A percentile compares a stretch with the other conserved stretches of the same genome.
Conservation (phyloP, 1,139 yeast species). For the Sugiyamaella novakii region DNA sequence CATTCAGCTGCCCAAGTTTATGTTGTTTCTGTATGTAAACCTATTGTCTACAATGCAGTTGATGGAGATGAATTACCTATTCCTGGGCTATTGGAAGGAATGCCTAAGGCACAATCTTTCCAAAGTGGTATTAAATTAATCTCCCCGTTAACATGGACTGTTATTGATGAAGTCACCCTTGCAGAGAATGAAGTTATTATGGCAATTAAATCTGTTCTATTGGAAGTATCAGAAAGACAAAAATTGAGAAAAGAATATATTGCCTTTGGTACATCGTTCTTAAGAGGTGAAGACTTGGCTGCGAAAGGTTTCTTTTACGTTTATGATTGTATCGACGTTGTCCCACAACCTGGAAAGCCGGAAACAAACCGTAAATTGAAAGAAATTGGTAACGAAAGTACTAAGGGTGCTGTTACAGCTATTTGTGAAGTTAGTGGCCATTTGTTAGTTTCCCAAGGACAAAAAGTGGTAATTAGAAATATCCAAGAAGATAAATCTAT, state of each 20-base stretch:
- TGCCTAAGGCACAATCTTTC: conserved; percentile 56
- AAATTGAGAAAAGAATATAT: conserved; percentile 67
- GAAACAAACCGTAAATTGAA: conserved; percentile 81
- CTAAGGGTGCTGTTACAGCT: conserved; percentile 83
- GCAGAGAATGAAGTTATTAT: conserved; percentile 69
- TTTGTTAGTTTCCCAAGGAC: conserved; percentile 84
- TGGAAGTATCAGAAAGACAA: conserved; percentile 56
- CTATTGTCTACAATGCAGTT: conserved; percentile 62
- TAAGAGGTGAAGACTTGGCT: conserved; percentile 80
- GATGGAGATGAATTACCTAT: conserved; percentile 76
- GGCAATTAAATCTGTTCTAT: conserved; percentile 58
- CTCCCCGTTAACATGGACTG: conserved; percentile 75
- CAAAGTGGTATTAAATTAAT: conserved; percentile 65
- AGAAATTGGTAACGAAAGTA: conserved; percentile 70
- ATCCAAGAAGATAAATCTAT: conserved; percentile 77
- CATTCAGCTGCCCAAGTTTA: conserved; percentile 71
- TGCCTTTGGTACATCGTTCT: conserved; percentile 75
- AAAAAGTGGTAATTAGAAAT: conserved; percentile 74
- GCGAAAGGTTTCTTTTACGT: conserved; percentile 79
- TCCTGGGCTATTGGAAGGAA: conserved; percentile 57
- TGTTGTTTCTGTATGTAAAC: conserved; percentile 63
- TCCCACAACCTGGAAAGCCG: conserved; percentile 88
- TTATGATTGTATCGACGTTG: conserved; percentile 76
- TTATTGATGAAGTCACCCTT: conserved; percentile 69
- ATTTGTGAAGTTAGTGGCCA: conserved; percentile 83